Evolutionary conservation across 1,284 basidiomycete genomes (phyloP).

Genomic region (Melampsora americana): DNA sequence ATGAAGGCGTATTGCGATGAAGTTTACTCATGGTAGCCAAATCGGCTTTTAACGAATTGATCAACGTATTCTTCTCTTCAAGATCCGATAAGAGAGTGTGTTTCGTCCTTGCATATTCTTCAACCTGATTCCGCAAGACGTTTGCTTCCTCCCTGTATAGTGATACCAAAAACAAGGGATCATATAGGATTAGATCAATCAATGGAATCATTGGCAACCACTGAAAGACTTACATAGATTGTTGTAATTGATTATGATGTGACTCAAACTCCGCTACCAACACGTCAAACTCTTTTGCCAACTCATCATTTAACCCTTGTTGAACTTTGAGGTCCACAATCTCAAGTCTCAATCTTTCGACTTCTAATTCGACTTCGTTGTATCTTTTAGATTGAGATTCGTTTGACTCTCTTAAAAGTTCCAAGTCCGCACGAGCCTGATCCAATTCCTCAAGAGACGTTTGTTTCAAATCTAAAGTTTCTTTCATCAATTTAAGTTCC

Average conservation of each 20-base stretch:
- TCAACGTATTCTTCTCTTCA: conserved; percentile 19
- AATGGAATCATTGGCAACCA: neutral
- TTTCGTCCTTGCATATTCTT: neutral
- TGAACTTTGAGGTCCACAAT: conserved; percentile 13
- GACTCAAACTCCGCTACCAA: conserved; percentile 13
- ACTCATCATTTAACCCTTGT: neutral
- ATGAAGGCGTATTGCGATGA: conserved; percentile 6
- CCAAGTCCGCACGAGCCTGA: conserved; percentile 10
- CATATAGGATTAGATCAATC: neutral
- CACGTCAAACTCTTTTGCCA: conserved; percentile 11
- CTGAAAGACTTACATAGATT: conserved; percentile 8
- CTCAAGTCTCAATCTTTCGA: conserved; percentile 13
- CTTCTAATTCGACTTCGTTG: neutral
- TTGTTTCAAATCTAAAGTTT: conserved; percentile 1
- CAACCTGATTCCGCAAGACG: neutral
- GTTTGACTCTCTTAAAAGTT: neutral
- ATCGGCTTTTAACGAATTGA: conserved; percentile 22
- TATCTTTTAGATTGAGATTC: conserved; percentile 7
- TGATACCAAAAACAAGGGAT: no score
- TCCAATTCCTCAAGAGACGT: neutral
- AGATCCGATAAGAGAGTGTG: neutral
- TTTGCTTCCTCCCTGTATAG: neutral
- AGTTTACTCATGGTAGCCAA: conserved; percentile 29
- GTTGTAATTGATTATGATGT: conserved; percentile 7
- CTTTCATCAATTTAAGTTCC: neutral